phyloP scores from a whole-genome alignment of 2,329 filamentous ascomycete genomes.

The Nemania serpens region DNA sequence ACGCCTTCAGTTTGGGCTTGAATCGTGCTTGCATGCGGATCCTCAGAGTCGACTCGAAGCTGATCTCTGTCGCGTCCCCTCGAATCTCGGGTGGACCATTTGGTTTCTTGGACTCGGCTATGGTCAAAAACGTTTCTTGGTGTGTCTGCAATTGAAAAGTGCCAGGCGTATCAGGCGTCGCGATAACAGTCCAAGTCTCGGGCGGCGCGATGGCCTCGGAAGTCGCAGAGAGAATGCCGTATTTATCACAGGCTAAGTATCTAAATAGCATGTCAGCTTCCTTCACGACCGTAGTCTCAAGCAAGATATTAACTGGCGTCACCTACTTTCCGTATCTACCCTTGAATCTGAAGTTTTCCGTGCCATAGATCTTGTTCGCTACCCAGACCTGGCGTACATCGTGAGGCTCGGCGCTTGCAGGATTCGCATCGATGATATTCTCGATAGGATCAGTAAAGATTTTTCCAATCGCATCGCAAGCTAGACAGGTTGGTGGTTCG shows the following conservation, averaged over 20 bases:
- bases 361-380: slow-evolving; percentile 80
- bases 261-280: slow-evolving; percentile 48
- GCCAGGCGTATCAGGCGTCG: slow-evolving; percentile 66
- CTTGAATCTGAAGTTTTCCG: slow-evolving; percentile 83
- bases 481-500: slow-evolving; percentile 72
- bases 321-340: slow-evolving; percentile 81
- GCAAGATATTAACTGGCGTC: neutral
- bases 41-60: slow-evolving; percentile 73
- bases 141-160: slow-evolving; percentile 77
- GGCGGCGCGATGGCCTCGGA: slow-evolving; percentile 82
- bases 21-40: slow-evolving; percentile 95
- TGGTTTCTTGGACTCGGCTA: slow-evolving; percentile 58
- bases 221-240: slow-evolving; percentile 75
- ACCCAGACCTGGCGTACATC: slow-evolving; percentile 97
- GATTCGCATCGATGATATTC: slow-evolving; percentile 84
- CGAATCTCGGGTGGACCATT: slow-evolving; percentile 66
- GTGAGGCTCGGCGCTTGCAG: slow-evolving; percentile 87
- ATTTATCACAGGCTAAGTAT: slow-evolving; percentile 85
- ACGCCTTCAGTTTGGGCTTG: slow-evolving; percentile 80
- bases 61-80: slow-evolving; percentile 72
- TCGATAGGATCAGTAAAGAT: slow-evolving; percentile 83
- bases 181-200: slow-evolving; percentile 77
- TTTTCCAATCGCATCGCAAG: slow-evolving; percentile 84
- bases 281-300: neutral
- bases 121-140: slow-evolving; percentile 70